Base-by-base conservation (phyloP, 768 basidiomycete species). In the Rhodocollybia butyracea region DNA sequence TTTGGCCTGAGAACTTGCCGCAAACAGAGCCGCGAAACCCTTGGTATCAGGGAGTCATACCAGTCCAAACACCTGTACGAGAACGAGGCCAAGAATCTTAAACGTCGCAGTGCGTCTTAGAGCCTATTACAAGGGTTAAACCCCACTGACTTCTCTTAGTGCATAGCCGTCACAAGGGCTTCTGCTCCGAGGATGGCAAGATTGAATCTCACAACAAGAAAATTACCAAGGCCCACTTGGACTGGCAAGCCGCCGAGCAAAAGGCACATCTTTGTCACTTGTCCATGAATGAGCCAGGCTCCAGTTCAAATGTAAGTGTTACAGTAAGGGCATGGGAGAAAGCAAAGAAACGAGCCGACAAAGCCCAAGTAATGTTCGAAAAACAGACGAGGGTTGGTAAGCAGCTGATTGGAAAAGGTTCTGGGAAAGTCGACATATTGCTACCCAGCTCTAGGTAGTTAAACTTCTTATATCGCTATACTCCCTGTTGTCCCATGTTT, bases 1-100 rank as follows among this genome's bases (percentile, higher is more conserved):
- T 27, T 13, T 43, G 27, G 5, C 29, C 29, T 43, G 17, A 31
- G 27, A 24, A 22, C 31, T 34, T n/a, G 12, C 15, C 10, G n/a
- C 26, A 32, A 29, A n/a, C 43, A 59, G 57, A 45, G 21, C 17
- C 24, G 30, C 4, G 52, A 54, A 24, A 27, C 24, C 13, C 3
- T 31, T 27, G 47, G 54, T 6, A 21, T 59, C 15, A 46, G 38
- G 5, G 36, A 54, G 17, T 50, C 54, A 2, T 59, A 59, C 30
- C 24, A 32, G 1, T 3, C 19, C 6, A 54, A 54, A 22, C 53
- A 51, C 22, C 3, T n/a, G 12, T 43, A 39, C 3, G 53, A 55
- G 24, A 39, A 39, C 27, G 46, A 51, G 1, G 21, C 31, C 13
- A 53, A 42, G 15, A 58, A 48, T 38, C 31, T 54, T 22, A 58